Base-by-base conservation (phyloP, 768 basidiomycete genomes). In the Polyporus arcularius region DNA sequence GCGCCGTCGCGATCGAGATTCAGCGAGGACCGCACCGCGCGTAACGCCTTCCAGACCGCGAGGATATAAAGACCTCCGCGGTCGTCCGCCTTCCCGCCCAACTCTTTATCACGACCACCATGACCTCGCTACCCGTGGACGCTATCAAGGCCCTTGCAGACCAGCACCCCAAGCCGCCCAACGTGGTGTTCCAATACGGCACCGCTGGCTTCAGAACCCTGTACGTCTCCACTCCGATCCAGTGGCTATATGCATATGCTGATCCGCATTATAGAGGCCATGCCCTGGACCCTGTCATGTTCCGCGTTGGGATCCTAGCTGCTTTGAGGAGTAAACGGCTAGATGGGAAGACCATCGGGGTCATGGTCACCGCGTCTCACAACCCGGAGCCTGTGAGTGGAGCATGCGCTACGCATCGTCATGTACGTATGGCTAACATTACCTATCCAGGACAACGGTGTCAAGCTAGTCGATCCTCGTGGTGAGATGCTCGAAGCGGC, bases 331-430 rank as follows among this genome's bases (percentile, higher is more conserved):
- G 95, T 77, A 97, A 90, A 79, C 88, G 85, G 64, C 81, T 95
- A n/a, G 88, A 89, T 70, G 94, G 97, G 30, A 90, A 88, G 71
- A 89, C 88, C 28, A 90, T 99, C 67, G 97, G 97, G 15, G 92
- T 98, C 21, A 98, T 99, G 97, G 89, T 99, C 71, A 99, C 97
- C 40, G 97, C 97, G 2, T 96, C 94, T n/a, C 97, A 99, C 75
- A 99, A 99, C 73, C 96, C 97, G n/a, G 96, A 96, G 72, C 82
- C 85, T 71, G 96, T 95, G 69, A 65, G 83, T 30, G 14, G 3
- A 21, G 18, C 39, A 32, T 45, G 28, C 11, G 15, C 14, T 1
- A 18, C 14, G n/a, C 7, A 14, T 53, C n/a, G 35, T 10, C 8
- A 8, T 4, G 50, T 60, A 56, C 45, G 38, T 21, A 60, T 35